phyloP scores from a whole-genome alignment of 768 basidiomycete species.

The Boletus sp. region DNA sequence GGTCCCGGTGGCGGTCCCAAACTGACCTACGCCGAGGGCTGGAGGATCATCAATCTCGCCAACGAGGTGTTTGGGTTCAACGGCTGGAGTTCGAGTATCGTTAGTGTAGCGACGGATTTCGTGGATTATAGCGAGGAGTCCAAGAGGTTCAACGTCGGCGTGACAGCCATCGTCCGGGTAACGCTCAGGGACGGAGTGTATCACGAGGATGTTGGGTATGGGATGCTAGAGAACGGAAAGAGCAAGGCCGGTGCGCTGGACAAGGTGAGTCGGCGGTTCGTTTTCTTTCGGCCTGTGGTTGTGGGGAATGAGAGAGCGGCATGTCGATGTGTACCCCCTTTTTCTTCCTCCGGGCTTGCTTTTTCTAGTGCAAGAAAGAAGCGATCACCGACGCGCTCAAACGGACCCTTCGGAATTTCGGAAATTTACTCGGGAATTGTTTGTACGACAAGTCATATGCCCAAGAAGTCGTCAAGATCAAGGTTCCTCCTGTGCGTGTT shows the following conservation, averaged over 20 bases:
- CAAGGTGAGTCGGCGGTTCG: constrained; percentile 60
- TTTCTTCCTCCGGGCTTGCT: background rate
- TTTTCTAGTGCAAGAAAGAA: constrained; percentile 90
- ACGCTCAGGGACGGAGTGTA: constrained; percentile 84
- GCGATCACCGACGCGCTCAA: constrained; percentile 95
- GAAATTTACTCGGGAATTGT: constrained; percentile 94
- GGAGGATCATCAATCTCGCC: constrained; percentile 97
- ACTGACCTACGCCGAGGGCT: constrained; percentile 93
- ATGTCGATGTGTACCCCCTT: background rate
- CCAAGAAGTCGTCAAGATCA: constrained; percentile 83
- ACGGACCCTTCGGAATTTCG: constrained; percentile 87
- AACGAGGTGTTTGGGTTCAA: constrained; percentile 99
- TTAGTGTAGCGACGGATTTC: constrained; percentile 75
- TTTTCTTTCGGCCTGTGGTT: background rate
- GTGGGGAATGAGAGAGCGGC: background rate
- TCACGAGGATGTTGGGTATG: constrained; percentile 96
- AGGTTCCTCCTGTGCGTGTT: constrained; percentile 69
- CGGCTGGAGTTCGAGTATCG: constrained; percentile 85
- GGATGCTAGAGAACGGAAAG: constrained; percentile 79
- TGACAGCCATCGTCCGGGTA: constrained; percentile 83
- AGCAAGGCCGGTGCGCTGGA: constrained; percentile 85
- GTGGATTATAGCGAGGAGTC: constrained; percentile 73
- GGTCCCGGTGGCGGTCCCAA: constrained; percentile 87
- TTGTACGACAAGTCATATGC: constrained; percentile 94
- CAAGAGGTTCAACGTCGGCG: constrained; percentile 64